Evolutionary conservation across 805 yeast genomes (phyloP).

Genomic region (Debaryomyces maramus): DNA sequence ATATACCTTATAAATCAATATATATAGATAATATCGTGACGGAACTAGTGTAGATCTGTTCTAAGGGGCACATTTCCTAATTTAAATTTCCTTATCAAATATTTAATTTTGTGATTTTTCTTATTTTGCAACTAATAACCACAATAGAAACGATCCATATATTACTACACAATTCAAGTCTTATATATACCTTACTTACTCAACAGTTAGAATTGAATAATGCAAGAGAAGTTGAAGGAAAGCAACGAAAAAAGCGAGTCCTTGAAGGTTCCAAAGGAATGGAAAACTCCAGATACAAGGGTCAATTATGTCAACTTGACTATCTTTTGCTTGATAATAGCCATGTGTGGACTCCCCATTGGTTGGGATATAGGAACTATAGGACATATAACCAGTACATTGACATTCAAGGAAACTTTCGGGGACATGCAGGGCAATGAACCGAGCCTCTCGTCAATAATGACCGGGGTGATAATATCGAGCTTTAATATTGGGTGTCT

Average conservation of each 20-base stretch:
- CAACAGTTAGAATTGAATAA: no score
- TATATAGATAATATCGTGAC: no score
- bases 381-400: conserved; percentile 12
- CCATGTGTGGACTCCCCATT: conserved; percentile 21
- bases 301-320: conserved; percentile 2
- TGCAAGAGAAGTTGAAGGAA: no score
- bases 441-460: conserved; percentile 8
- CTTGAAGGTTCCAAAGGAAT: no score
- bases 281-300: no score
- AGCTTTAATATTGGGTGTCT: conserved; percentile 26
- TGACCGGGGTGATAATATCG: conserved; percentile 21
- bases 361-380: conserved; percentile 30
- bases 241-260: no score
- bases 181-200: no score
- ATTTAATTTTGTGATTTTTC: background rate
- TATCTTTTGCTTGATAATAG: conserved; percentile 10
- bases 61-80: background rate
- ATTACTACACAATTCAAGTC: no score
- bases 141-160: no score
- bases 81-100: background rate
- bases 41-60: no score
- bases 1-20: no score
- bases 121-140: background rate
- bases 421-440: background rate
- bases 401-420: conserved; percentile 3